Conservation (phyloP, 106 monocot genomes). For the Dendrobium chrysotoxum region DNA sequence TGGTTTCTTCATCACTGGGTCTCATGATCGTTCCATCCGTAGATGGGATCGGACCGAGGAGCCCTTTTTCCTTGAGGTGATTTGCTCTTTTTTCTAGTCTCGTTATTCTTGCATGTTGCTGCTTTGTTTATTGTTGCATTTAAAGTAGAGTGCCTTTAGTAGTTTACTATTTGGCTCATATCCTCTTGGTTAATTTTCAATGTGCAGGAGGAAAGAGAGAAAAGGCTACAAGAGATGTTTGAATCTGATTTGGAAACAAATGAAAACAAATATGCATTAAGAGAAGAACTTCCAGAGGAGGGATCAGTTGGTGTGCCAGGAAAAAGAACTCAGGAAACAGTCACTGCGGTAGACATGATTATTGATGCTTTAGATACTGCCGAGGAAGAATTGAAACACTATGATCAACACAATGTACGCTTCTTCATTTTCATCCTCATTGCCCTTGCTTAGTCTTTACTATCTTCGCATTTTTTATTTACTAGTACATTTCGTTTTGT, state of each 20-base stretch:
- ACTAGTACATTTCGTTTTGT: neutral
- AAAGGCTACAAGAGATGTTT: slow-evolving; percentile 75
- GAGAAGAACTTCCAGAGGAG: slow-evolving; percentile 76
- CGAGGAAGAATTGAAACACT: slow-evolving; percentile 69
- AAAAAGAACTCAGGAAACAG: slow-evolving; percentile 79
- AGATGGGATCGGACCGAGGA: slow-evolving; percentile 96
- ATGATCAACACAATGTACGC: slow-evolving; percentile 64
- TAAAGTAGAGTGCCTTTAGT: neutral
- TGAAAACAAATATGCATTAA: slow-evolving; percentile 66
- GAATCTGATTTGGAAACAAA: slow-evolving; percentile 63
- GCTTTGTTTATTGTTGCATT: neutral
- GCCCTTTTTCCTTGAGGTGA: slow-evolving; percentile 82
- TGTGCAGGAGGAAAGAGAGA: slow-evolving; percentile 88
- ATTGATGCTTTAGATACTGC: slow-evolving; percentile 88
- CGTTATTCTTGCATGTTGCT: neutral
- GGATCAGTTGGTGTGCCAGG: slow-evolving; percentile 74
- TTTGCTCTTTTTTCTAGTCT: slow-evolving; percentile 1
- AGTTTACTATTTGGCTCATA: neutral
- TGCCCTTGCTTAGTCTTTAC: neutral
- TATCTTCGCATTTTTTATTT: neutral
- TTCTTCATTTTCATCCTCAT: neutral
- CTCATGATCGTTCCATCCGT: slow-evolving; percentile 93
- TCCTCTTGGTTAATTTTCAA: neutral
- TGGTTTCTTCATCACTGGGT: slow-evolving; percentile 89
- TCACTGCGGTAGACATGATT: slow-evolving; percentile 68